Percentiles rank a stretch among this genome's conserved stretches.
phyloP scores from a whole-genome alignment of 2,329 filamentous ascomycete genomes.

The Hyphodiscus sp. region DNA sequence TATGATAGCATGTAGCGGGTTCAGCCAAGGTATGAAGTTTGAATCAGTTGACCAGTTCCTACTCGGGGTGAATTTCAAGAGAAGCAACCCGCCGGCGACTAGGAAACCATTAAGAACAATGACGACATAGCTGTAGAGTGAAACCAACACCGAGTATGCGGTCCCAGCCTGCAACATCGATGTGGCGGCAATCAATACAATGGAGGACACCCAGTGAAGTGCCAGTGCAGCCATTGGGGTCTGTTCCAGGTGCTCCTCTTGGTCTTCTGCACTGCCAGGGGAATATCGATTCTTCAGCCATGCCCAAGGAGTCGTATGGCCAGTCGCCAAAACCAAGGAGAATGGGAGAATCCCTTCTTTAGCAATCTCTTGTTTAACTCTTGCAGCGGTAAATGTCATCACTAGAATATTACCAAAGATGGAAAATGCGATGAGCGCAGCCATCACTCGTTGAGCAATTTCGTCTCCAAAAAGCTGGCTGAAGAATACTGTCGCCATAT shows the following conservation, averaged over 20 bases:
- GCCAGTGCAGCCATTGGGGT: conserved; percentile 29
- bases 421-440: conserved; percentile 46
- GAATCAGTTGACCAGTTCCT: no score
- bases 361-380: conserved; percentile 54
- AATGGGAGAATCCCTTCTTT: conserved; percentile 50
- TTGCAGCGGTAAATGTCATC: conserved; percentile 48
- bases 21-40: no score
- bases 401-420: conserved; percentile 42
- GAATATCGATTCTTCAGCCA: conserved; percentile 21
- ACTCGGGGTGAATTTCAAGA: no score
- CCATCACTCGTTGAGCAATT: conserved; percentile 33
- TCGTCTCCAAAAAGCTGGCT: conserved; percentile 27
- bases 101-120: conserved; percentile 26
- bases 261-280: conserved; percentile 13
- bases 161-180: conserved; percentile 1
- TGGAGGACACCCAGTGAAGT: conserved; percentile 12
- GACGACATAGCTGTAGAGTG: conserved; percentile 36
- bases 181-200: conserved; percentile 10
- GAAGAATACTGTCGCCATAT: conserved; percentile 32
- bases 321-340: conserved; percentile 38
- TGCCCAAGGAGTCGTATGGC: not conserved
- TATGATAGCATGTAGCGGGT: no score
- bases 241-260: conserved; percentile 10
- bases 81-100: not conserved
- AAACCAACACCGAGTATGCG: conserved; percentile 26